Evolutionary conservation across 306 rosid species (phyloP), one percentile per base, ranked within the genome.

Genomic region (Cucurbita moschata): DNA sequence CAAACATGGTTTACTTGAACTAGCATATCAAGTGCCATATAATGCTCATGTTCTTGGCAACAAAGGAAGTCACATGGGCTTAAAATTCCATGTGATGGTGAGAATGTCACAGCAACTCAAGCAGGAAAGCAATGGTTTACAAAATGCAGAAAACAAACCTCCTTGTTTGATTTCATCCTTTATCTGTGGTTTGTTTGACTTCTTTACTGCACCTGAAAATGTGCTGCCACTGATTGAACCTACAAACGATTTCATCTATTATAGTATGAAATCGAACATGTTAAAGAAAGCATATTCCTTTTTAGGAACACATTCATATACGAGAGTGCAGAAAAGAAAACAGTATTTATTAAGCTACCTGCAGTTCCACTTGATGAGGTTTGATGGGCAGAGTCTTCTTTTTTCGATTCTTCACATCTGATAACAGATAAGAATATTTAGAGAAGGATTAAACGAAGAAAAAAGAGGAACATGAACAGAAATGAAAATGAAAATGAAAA

Each of bases 341-440:
- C 54, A 61, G 43, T 66, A 61, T 81, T 75, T 69, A 72, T 43
- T 42, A 51, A 14, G 64, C 73, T 88, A 92, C 96, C 98, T 65
- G 91, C 77, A 52, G 79, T 86, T 71, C 81, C 76, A 82, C 73
- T 77, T 44, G 87, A 75, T 30, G 81, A 73, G 38, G 82, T 77
- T 79, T 78, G 83, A 69, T 75, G 75, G 76, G 74, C 79, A 37
- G 81, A 70, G 75, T 72, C 82, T 66, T 59, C 76, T 75, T 79
- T 84, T 77, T 75, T 83, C 19, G 82, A 81, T 75, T 89, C 92
- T 76, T 87, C 91, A 79, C 68, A 78, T 54, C 96, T 92, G 88
- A 76, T 52, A 42, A 44, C 19, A 23, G 23, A 47, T 47, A 68
- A 3, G 12, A 67, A 19, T 21, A 5, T 19, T 49, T 23, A 14